These are phyloP conservation scores for Aspergillus sp. DNA, from an alignment of 2,329 filamentous ascomycete species.

Conservation along the genomic window DNA sequence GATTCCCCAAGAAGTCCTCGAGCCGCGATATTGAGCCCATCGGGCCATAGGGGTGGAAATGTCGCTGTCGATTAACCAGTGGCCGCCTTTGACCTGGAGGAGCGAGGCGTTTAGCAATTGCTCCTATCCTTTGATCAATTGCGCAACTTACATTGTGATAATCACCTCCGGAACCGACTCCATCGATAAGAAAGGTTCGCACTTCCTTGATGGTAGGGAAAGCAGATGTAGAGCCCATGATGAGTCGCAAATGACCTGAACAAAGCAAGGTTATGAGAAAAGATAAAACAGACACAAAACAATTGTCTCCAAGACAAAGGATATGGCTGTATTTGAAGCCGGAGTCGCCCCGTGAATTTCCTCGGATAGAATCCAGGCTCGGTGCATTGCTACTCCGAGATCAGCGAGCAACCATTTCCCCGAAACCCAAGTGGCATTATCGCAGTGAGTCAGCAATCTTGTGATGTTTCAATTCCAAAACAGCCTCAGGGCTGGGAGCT, in stretches of 20 bases:
- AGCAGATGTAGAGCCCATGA: conserved; percentile 22
- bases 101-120: not conserved
- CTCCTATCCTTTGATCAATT: not conserved
- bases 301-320: not conserved
- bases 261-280: not conserved
- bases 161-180: conserved; percentile 41
- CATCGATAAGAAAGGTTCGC: conserved; percentile 40
- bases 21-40: conserved; percentile 81
- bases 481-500: not conserved
- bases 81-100: conserved; percentile 38
- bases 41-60: conserved; percentile 88
- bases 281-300: not conserved
- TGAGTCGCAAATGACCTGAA: conserved; percentile 8
- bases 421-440: not conserved
- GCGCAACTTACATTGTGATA: conserved; percentile 76
- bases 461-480: no score
- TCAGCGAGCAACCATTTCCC: not conserved
- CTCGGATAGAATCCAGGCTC: conserved; percentile 12
- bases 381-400: conserved; percentile 25
- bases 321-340: not conserved
- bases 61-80: conserved; percentile 81
- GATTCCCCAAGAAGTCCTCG: conserved; percentile 88
- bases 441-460: not conserved
- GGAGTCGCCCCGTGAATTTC: not conserved
- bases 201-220: conserved; percentile 41